These are phyloP conservation scores for Lotus japonicus DNA, from an alignment of 306 rosid species.

Conservation along the genomic window DNA sequence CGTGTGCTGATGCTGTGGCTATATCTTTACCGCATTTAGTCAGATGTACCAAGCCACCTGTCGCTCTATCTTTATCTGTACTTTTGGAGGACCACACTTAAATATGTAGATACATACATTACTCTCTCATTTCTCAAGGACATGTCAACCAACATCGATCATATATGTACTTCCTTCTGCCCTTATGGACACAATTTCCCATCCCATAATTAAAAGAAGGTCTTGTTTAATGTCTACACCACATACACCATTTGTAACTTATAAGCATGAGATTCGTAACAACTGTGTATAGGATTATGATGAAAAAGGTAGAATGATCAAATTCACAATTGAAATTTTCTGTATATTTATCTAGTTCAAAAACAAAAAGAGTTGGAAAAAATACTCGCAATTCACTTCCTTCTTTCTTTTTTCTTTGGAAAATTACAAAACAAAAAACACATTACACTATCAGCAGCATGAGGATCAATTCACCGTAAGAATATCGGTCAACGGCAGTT, in stretches of 20 bases:
- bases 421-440: conserved; percentile 20
- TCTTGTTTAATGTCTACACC: no score
- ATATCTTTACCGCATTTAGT: neutral
- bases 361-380: neutral
- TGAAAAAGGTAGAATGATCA: no score
- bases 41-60: neutral
- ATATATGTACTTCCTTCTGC: neutral
- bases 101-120: no score
- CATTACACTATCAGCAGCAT: neutral
- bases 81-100: neutral
- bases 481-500: conserved; percentile 23
- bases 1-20: neutral
- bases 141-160: neutral
- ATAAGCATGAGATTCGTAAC: no score
- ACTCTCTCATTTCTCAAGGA: neutral
- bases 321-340: neutral
- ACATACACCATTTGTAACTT: no score
- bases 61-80: neutral
- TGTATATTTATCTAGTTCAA: neutral
- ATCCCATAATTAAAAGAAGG: no score
- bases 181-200: neutral
- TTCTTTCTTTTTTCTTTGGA: neutral
- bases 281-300: no score
- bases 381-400: neutral
- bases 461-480: conserved; percentile 15